Conservation (phyloP, 1,284 basidiomycete genomes). For the Apiotrichum siamense region DNA sequence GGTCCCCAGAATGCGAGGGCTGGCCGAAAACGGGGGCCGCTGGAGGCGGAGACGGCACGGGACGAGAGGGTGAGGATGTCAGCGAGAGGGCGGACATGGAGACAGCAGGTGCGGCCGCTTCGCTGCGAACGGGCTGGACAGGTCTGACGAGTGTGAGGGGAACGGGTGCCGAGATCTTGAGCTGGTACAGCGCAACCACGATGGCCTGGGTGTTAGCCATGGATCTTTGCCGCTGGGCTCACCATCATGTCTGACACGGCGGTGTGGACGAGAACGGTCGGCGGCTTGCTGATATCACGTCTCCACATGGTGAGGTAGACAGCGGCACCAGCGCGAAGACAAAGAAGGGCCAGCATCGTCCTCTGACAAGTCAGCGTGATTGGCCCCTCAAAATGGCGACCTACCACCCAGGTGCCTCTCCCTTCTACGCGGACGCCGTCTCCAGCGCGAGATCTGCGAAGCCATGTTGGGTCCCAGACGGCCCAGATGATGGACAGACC, state of each 20-base stretch:
- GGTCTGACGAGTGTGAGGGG: constrained; percentile 4
- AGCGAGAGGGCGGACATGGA: not conserved
- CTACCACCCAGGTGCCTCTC: constrained; percentile 30
- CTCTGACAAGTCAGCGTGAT: constrained; percentile 1
- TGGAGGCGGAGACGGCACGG: not conserved
- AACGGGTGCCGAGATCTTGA: constrained; percentile 3
- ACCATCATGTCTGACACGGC: not conserved
- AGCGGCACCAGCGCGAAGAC: not conserved
- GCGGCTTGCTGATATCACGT: not conserved
- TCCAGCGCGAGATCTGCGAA: constrained; percentile 8
- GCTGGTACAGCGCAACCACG: constrained; percentile 2
- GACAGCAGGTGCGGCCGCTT: not conserved
- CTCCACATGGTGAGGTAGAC: not conserved
- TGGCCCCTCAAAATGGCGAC: constrained; percentile 1
- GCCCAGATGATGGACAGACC: constrained; percentile 31
- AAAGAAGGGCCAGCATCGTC: constrained; percentile 6
- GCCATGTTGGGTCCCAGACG: constrained; percentile 42
- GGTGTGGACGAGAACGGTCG: not conserved
- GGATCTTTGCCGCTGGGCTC: not conserved
- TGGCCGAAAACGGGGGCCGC: constrained; percentile 31
- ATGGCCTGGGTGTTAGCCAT: constrained; percentile 2
- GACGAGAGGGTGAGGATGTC: too few relatives aligned
- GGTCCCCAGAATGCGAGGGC: constrained; percentile 16
- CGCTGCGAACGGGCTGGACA: not conserved
- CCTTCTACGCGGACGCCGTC: constrained; percentile 18